Evolutionary conservation across 2,329 filamentous ascomycete genomes (phyloP), one percentile per base, ranked within the genome.

Genomic region (Beauveria asiatica): DNA sequence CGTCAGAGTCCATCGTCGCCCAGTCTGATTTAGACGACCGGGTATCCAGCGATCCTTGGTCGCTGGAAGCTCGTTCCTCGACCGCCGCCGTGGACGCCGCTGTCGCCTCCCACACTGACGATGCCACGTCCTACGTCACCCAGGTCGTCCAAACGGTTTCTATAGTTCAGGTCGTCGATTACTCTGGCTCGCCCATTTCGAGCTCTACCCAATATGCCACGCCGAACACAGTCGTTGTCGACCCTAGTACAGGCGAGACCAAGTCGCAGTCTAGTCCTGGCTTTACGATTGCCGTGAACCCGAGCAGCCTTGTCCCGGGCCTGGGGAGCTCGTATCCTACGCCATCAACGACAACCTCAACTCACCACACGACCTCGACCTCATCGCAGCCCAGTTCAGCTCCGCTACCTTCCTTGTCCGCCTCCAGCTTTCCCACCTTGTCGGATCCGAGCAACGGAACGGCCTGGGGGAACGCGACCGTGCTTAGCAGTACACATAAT

Each of bases 71-170:
- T 62, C 61, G 62, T 64, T 66, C 64, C 59, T 59, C 44, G 62
- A 48, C 64, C 64, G 57, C 63, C 59, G 51, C 63, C 61, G 60
- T 64, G 62, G 59, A 57, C 42, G 53, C 63, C 27, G 51, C 59
- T 41, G 41, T 62, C 49, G 48, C 56, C 42, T 57, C 23, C n/a
- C 60, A 45, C 46, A 23, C 54, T n/a, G 19, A 59, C 21, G 30
- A 45, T 45, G 27, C 37, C 19, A 42, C 37, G 1, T 59, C 67
- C 27, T 70, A 74, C 65, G 70, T 80, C 66, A 78, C 75, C 16
- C 70, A 73, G 62, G 73, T 84, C 66, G 73, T 83, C 57, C 76
- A 82, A 69, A 84, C 82, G 65, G 71, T 84, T 64, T 82, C 80
- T 27, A 73, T 84, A 68, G 70, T 84, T 59, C 77, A 83, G 64